Conservation (phyloP, 2,329 filamentous ascomycete species). For the Pseudogymnoascus sp. region DNA sequence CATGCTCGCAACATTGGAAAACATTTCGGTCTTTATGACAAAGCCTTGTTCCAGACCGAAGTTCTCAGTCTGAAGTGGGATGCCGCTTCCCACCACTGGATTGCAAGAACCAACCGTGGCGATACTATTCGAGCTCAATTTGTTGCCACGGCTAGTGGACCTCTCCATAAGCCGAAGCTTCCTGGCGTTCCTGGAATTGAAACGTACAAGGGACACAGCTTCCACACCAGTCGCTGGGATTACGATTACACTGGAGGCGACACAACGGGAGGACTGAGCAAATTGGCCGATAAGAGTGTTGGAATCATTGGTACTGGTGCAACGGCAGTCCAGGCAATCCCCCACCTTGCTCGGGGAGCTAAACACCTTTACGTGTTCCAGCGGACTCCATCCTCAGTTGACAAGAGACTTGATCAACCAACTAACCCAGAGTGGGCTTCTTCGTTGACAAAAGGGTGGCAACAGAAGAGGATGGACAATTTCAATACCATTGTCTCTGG, state of each 20-base stretch:
- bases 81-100: conserved; percentile 10
- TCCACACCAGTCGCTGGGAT: conserved; percentile 37
- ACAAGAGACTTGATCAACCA: conserved; percentile 29
- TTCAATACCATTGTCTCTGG: conserved; percentile 25
- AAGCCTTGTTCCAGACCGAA: conserved; percentile 9
- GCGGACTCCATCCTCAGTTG: conserved; percentile 40
- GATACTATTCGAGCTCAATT: conserved; percentile 26
- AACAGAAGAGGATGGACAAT: conserved; percentile 37
- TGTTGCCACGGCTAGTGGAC: conserved; percentile 34
- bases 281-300: conserved; percentile 18
- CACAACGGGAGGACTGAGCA: conserved; percentile 23
- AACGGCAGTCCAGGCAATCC: conserved; percentile 17
- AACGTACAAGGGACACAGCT: conserved; percentile 32
- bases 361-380: conserved; percentile 35
- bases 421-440: conserved; percentile 32
- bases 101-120: conserved; percentile 1
- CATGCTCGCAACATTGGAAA: not conserved
- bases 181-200: conserved; percentile 33
- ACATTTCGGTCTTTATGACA: not conserved
- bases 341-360: conserved; percentile 38
- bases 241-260: conserved; percentile 33
- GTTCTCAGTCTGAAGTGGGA: conserved; percentile 12
- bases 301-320: conserved; percentile 19
- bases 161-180: conserved; percentile 37
- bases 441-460: conserved; percentile 38